These are phyloP conservation scores for Cercospora sp. DNA, from an alignment of 2,329 filamentous ascomycete genomes.

Conservation along the genomic window DNA sequence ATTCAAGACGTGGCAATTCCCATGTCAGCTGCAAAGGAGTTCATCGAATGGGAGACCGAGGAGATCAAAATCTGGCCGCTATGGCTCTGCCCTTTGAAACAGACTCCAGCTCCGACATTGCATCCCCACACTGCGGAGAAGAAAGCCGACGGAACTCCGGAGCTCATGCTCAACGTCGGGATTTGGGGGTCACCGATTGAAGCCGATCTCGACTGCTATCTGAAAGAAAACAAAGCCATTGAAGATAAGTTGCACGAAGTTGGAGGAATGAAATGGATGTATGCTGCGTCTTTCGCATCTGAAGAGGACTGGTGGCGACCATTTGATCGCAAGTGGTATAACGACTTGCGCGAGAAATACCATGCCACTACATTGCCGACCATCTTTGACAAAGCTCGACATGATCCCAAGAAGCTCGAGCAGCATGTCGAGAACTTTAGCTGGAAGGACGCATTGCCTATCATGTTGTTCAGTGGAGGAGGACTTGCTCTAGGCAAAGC, in stretches of 20 bases:
- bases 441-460: conserved; percentile 1
- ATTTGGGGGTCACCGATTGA: conserved; percentile 58
- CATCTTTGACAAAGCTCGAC: conserved; percentile 68
- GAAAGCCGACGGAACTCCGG: conserved; percentile 25
- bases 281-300: conserved; percentile 67
- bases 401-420: conserved; percentile 9
- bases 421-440: conserved; percentile 2
- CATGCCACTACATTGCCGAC: conserved; percentile 61
- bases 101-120: conserved; percentile 34
- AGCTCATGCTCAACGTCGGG: conserved; percentile 60
- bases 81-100: conserved; percentile 51
- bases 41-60: conserved; percentile 47
- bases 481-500: conserved; percentile 3
- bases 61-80: conserved; percentile 49
- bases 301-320: conserved; percentile 67
- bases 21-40: conserved; percentile 45
- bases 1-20: conserved; percentile 63
- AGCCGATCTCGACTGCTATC: conserved; percentile 47
- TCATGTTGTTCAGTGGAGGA: background rate
- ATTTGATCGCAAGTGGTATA: conserved; percentile 63
- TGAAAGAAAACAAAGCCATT: conserved; percentile 59
- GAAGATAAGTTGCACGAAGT: conserved; percentile 61
- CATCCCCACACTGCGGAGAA: conserved; percentile 37
- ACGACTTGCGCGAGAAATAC: conserved; percentile 63
- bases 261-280: conserved; percentile 68